Base-by-base conservation (phyloP, 306 rosid species). In the Lathyrus tuberosus region DNA sequence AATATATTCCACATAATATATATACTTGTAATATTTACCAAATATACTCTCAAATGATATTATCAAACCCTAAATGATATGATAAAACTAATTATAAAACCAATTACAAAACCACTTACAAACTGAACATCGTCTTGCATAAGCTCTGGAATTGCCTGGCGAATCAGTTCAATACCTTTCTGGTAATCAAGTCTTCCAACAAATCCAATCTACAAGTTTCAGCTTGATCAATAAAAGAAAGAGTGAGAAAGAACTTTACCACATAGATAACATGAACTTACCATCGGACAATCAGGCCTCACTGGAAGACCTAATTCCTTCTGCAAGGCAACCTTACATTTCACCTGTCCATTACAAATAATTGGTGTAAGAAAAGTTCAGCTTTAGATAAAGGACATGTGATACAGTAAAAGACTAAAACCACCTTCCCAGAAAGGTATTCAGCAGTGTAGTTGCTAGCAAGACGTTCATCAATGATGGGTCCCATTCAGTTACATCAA, bases 171-270 rank as follows among this genome's bases (percentile, higher is more conserved):
- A 18, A 91, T 91, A 54, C 97, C 97, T 76, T 91, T 91, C 84
- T 91, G 97, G 87, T 85, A 79, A 76, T 91, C 97, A 62, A 91
- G 79, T 66, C 96, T 75, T 74, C 97, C 97, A 64, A 91, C 73
- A 78, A 91, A 91, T 74, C 97, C 97, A 79, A 91, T 85, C 97
- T 91, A 81, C 76, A 60, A 67, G 59, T 73, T 67, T 69, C 64
- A 77, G 77, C 67, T 62, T 5, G 28, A 57, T 77, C 49, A 78
- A 71, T 47, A 51, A 51, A 48, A 57, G 65, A 60, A 72, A 40
- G 49, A 33, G 46, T 31, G 53, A 60, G 69, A 16, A 67, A 53
- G 35, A 59, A 38, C 22, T 66, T 46, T 9, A 38, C 63, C 11
- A 49, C 28, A 48, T 10, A 63, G 22, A 68, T 15, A 64, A 14